These are phyloP conservation scores for Pythium oligandrum DNA, from an alignment of 352 stramenopile genomes.

Conservation along the genomic window DNA sequence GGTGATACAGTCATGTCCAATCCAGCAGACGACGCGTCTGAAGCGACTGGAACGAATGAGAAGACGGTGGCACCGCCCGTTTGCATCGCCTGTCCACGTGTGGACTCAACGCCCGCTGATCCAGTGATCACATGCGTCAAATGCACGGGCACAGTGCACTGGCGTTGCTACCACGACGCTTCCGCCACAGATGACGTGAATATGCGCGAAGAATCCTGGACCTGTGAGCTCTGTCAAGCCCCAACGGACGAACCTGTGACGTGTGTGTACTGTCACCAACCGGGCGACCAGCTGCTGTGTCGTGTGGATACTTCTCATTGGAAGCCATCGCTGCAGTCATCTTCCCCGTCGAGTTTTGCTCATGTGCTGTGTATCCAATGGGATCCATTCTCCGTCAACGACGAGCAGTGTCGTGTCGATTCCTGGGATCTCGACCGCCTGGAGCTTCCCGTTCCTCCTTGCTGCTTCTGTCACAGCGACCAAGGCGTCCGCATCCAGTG, in stretches of 20 bases:
- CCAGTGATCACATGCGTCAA: too few species aligned
- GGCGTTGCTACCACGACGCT: neutral
- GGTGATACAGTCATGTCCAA: too few species aligned
- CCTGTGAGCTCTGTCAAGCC: neutral
- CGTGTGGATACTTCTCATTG: neutral
- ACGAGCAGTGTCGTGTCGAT: too few species aligned
- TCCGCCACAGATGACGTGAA: neutral
- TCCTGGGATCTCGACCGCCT: neutral
- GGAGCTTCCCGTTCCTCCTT: constrained; percentile 19
- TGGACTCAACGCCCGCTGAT: too few species aligned
- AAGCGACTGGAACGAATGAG: too few species aligned
- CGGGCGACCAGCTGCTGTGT: neutral
- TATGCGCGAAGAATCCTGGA: neutral
- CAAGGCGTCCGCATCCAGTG: constrained; percentile 53
- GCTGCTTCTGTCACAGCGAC: constrained; percentile 44
- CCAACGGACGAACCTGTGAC: neutral
- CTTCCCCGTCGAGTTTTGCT: too few species aligned
- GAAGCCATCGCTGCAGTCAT: too few species aligned
- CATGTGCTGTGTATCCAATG: constrained; percentile 7
- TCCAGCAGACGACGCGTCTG: too few species aligned
- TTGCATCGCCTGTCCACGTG: too few species aligned
- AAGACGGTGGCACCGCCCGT: too few species aligned
- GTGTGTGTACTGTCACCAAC: neutral
- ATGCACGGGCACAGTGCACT: neutral
- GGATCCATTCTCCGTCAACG: constrained; percentile 5